Percentiles rank a stretch among this genome's conserved stretches.
Conservation (phyloP, 1,284 basidiomycete genomes). For the Heliocybe sulcata region DNA sequence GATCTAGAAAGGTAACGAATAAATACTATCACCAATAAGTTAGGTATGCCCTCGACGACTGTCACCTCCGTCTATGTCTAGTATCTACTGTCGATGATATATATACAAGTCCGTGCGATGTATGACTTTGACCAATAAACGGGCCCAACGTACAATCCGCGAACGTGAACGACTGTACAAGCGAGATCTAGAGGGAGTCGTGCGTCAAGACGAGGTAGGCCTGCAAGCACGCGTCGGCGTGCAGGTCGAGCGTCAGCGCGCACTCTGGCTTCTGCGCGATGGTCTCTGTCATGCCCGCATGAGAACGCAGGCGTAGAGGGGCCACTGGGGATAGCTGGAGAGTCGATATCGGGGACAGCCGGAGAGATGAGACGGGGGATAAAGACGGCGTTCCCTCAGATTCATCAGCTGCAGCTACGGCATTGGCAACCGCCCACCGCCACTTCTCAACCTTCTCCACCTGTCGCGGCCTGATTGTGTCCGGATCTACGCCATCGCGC, state of each 20-base stretch:
- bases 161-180: too few species aligned
- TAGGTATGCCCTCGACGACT: neutral
- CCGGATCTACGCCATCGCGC: neutral
- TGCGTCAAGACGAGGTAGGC: neutral
- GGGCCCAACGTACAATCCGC: too few species aligned
- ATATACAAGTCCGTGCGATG: too few species aligned
- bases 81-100: too few species aligned
- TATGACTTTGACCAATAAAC: too few species aligned
- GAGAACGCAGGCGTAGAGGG: too few species aligned
- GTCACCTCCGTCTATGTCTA: neutral
- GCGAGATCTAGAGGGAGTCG: neutral
- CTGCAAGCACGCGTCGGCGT: neutral
- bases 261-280: neutral
- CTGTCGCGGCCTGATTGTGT: neutral
- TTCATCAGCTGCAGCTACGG: neutral
- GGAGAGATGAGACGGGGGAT: too few species aligned
- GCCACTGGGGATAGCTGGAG: too few species aligned
- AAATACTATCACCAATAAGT: neutral
- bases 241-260: neutral
- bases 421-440: neutral
- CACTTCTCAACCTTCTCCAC: neutral
- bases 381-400: neutral
- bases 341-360: too few species aligned
- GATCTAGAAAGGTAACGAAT: neutral
- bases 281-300: too few species aligned